A percentile compares a stretch with the other conserved stretches of the same genome.
These are phyloP conservation scores for Sonneratia alba DNA, from an alignment of 345 rosid species.

Conservation along the genomic window DNA sequence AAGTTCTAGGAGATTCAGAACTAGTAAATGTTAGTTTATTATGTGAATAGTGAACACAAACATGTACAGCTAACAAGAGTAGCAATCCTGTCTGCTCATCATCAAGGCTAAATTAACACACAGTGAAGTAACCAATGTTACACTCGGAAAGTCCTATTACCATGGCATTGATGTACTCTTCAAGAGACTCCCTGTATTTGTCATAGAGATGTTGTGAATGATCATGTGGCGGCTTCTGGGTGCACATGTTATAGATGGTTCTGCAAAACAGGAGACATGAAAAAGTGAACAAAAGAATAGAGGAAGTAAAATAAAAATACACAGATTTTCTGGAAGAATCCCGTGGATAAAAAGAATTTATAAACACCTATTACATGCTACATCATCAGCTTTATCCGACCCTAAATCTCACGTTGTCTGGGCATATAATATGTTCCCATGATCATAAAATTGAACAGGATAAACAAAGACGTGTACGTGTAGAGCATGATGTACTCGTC, in stretches of 20 bases:
- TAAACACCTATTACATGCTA: conserved; percentile 3
- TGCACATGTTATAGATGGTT: conserved; percentile 36
- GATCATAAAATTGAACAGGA: background rate
- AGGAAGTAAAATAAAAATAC: background rate
- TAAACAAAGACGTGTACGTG: background rate
- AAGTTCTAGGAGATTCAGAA: background rate
- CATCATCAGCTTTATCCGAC: background rate
- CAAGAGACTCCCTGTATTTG: conserved; percentile 21
- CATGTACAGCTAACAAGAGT: no score
- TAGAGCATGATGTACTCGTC: conserved; percentile 32
- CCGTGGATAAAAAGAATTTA: background rate
- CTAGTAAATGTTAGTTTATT: background rate
- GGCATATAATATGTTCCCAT: no score
- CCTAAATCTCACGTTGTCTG: background rate
- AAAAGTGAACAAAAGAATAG: background rate
- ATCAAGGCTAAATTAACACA: background rate
- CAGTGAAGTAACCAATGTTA: background rate
- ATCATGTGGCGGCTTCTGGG: conserved; percentile 26
- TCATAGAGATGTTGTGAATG: conserved; percentile 25
- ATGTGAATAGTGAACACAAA: background rate
- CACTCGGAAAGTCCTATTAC: background rate
- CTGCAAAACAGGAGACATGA: conserved; percentile 10
- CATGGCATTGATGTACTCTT: conserved; percentile 10
- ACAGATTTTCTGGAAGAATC: background rate
- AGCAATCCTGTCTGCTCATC: no score